Percentiles rank a stretch among this genome's conserved stretches.
These are phyloP conservation scores for Stenocarpella maydis DNA, from an alignment of 2,329 filamentous ascomycete species.

Conservation along the genomic window DNA sequence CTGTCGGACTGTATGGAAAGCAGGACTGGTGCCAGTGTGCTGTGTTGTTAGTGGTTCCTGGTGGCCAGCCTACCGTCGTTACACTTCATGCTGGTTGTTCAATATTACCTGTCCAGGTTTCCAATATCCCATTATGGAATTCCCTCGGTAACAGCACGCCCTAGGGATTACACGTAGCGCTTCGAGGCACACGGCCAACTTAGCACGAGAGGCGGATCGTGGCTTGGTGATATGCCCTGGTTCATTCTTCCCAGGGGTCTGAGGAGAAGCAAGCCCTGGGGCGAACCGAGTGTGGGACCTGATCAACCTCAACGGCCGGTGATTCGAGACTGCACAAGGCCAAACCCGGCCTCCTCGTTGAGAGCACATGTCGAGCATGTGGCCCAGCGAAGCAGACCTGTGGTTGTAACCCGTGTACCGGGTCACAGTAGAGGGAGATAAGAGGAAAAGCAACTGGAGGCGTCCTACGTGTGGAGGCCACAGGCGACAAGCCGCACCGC, in stretches of 20 bases:
- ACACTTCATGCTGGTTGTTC: neutral
- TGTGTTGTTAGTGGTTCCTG: neutral
- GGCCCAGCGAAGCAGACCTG: neutral
- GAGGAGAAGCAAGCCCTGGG: conserved; percentile 9
- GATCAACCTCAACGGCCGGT: conserved; percentile 7
- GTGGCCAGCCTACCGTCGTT: neutral
- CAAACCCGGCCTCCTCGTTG: neutral
- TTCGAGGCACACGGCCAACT: neutral
- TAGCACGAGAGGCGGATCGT: neutral
- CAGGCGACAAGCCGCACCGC: conserved; percentile 7
- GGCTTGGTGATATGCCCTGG: neutral
- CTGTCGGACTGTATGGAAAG: no score
- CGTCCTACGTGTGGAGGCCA: neutral
- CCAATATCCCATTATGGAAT: neutral
- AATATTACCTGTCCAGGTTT: neutral
- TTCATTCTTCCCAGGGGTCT: neutral
- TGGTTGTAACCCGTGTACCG: neutral
- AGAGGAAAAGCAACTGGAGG: neutral
- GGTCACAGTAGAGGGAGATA: neutral
- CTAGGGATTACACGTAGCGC: conserved; percentile 6
- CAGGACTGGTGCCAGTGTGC: no score
- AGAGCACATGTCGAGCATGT: neutral
- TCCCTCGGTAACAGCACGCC: neutral
- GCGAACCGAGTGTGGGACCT: neutral
- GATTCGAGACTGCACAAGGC: neutral